Base-by-base conservation (phyloP, 2,329 filamentous ascomycete species). In the Thelonectria olida region DNA sequence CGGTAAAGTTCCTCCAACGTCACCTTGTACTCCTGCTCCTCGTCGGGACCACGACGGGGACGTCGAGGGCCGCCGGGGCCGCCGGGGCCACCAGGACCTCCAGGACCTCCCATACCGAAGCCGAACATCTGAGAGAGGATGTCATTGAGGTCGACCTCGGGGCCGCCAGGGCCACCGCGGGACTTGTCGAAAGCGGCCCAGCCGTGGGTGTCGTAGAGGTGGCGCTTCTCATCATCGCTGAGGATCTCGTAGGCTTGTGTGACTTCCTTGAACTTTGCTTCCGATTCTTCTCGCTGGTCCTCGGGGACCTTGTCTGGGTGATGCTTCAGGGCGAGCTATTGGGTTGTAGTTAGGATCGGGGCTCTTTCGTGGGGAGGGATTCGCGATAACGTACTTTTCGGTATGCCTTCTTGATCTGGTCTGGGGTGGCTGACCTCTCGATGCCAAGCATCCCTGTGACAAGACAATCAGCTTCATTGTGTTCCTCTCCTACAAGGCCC, bases 201-300 rank as follows among this genome's bases (percentile, higher is more conserved):
- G 80, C 96, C 96, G 75, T 97, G 92, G 64, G 88, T 89, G 75
- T 99, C 96, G 82, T 99, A 99, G 64, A 96, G 80, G 58, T 92
- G 86, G 73, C 96, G 91, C 79, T 97, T 97, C 64, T 98, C 89
- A 65, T 98, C 95, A 84, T 99, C 95, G 80, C 88, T 91, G 57
- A 99, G 92, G 75, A 99, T 98, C 76, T 99, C 96, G 83, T 99
- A 99, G 70, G 96, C 96, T 80, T 96, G 91, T 62, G 92, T 94
- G 59, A 97, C 90, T 56, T 89, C 83, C 81, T 99, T 99, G 88
- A 99, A 99, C 74, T 90, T 93, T 74, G 89, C 85, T 78, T 98
- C 96, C 62, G 96, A 93, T 68, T 90, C 91, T 75, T 89, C 90
- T 69, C 95, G 90, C 74, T 94, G 89, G 25, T 91, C 88, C 78